Percentiles rank a stretch among this genome's conserved stretches.
phyloP scores from a whole-genome alignment of 2,329 filamentous ascomycete genomes.

The Thelonectria discophora region DNA sequence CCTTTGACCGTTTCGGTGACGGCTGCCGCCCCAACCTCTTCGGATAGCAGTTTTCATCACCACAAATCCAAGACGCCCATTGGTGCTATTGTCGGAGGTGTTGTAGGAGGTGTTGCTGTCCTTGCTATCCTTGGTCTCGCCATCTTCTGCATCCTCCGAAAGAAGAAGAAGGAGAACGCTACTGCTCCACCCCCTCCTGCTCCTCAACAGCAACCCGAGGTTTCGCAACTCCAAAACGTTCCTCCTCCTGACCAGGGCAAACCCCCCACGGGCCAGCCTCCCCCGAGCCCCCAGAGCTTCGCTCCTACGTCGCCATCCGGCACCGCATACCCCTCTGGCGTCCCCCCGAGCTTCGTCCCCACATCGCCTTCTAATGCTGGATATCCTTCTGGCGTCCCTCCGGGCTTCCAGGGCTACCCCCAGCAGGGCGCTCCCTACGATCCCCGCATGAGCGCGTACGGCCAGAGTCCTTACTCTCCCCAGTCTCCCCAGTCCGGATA shows the following conservation, averaged over 20 bases:
- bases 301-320: slow-evolving; percentile 36
- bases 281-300: slow-evolving; percentile 36
- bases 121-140: slow-evolving; percentile 52
- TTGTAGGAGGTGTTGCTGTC: slow-evolving; percentile 55
- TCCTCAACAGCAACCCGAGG: slow-evolving; percentile 18
- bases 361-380: slow-evolving; percentile 35
- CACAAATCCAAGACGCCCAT: slow-evolving; percentile 40
- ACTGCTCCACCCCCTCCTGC: slow-evolving; percentile 26
- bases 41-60: slow-evolving; percentile 18
- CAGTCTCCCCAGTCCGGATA: slow-evolving; percentile 35
- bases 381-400: slow-evolving; percentile 44
- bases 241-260: slow-evolving; percentile 22
- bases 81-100: slow-evolving; percentile 57
- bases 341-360: slow-evolving; percentile 38
- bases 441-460: slow-evolving; percentile 33
- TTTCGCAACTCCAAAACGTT: neutral
- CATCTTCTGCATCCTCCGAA: slow-evolving; percentile 53
- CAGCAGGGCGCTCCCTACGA: slow-evolving; percentile 39
- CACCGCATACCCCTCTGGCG: slow-evolving; percentile 41
- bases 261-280: slow-evolving; percentile 34
- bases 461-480: slow-evolving; percentile 32
- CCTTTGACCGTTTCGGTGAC: neutral
- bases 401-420: slow-evolving; percentile 34
- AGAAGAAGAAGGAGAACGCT: slow-evolving; percentile 46
- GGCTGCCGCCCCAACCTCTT: slow-evolving; percentile 14